Percentiles rank a stretch among this genome's conserved stretches.
Conservation (phyloP, 176 grass and related monocot genomes). For the Bromus sterilis region DNA sequence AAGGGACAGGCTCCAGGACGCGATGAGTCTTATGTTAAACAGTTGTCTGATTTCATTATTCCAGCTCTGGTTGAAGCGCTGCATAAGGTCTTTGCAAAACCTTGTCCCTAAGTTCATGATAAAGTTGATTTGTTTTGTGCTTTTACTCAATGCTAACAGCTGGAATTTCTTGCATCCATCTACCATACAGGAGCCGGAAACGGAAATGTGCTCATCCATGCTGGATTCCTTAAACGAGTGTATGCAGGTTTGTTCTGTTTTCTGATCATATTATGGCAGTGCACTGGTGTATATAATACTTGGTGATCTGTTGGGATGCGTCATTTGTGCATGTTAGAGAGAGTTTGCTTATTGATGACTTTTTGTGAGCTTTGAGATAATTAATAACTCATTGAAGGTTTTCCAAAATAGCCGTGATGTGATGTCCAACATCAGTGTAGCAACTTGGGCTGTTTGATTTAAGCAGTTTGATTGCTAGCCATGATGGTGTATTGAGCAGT, state of each 20-base stretch:
- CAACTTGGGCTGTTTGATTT: not conserved
- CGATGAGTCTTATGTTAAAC: slow-evolving; percentile 90
- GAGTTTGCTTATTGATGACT: not conserved
- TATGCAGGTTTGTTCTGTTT: slow-evolving; percentile 57
- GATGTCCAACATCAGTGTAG: not conserved
- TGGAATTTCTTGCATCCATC: slow-evolving; percentile 8
- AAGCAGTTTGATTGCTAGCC: not conserved
- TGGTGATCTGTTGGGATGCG: not conserved
- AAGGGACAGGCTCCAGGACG: slow-evolving; percentile 85
- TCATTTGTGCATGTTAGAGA: not conserved
- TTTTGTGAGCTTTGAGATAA: not conserved
- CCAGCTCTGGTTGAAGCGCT: slow-evolving; percentile 94
- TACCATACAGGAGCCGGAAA: slow-evolving; percentile 80
- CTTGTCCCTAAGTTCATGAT: not conserved
- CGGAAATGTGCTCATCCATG: slow-evolving; percentile 90
- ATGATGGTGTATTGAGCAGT: no score
- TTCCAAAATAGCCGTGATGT: not conserved
- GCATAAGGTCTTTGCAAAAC: slow-evolving; percentile 60
- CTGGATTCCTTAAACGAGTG: slow-evolving; percentile 94
- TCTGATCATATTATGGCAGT: not conserved
- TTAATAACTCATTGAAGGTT: not conserved
- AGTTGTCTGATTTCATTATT: slow-evolving; percentile 94
- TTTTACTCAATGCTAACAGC: not conserved
- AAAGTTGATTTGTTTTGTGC: not conserved
- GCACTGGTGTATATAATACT: not conserved